Base-by-base conservation (phyloP, 2,329 filamentous ascomycete genomes). In the Arthrobotrys sphaeroides region DNA sequence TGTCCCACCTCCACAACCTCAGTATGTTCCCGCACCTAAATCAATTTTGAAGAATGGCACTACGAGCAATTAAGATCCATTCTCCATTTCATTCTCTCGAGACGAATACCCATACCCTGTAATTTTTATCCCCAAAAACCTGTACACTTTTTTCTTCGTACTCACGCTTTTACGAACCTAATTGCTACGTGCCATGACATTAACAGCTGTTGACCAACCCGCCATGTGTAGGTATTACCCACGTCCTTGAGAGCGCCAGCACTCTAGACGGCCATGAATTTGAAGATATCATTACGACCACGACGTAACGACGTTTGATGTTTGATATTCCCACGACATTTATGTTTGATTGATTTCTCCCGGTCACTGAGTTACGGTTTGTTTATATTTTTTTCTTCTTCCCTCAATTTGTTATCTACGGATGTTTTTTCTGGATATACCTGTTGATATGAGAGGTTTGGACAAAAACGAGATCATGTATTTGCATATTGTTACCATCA, bases 41-140 rank as follows among this genome's bases (percentile, higher is more conserved):
- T 75, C 72, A 64, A 75, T 75, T 65, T 53, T 77, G 10, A 77
- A 77, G 40, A 72, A 77, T 72, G 60, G 53, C 72, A 55, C 73
- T 51, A 70, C 40, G 16, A 67, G 60, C 66, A 76, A 45, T 72
- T 77, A 68, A 60, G 66, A 43, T 51, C 13, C 36, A 51, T 26
- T 61, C 42, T 36, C 38, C 10, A 6, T 31, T 55, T n/a, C 10
- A 12, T 57, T 59, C 36, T 49, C 24, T 2, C 13, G 38, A 47
- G 6, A 16, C 45, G 1, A 53, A 36, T 22, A 5, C 7, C 36
- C 62, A 43, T 60, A 53, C 20, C 40, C 12, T 64, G 49, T 70
- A 62, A n/a, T n/a, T 60, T 38, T 42, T 60, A 43, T 65, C 47
- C 24, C n/a, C n/a, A n/a, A n/a, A 36, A 13, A 1, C 55, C 18